Conservation (phyloP, 345 rosid species). For the Boechera divaricarpa region DNA sequence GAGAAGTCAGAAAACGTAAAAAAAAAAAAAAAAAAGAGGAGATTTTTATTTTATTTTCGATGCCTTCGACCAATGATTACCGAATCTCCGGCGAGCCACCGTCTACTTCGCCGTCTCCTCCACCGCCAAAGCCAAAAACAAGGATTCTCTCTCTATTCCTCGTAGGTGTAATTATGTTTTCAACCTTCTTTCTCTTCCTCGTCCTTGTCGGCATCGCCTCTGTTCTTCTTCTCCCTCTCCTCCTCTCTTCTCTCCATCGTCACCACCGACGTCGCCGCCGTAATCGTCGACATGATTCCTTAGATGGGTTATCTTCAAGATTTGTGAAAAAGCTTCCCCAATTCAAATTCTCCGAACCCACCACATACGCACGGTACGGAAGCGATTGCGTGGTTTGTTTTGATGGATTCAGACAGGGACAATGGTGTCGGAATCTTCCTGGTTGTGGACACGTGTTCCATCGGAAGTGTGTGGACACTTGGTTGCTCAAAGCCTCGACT, state of each 20-base stretch:
- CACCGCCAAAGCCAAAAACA: conserved; percentile 33
- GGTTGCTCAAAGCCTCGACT: conserved; percentile 72
- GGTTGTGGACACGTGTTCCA: conserved; percentile 86
- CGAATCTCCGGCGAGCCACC: conserved; percentile 35
- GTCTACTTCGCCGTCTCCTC: conserved; percentile 18
- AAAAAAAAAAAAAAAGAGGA: background rate
- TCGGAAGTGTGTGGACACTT: conserved; percentile 72
- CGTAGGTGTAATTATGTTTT: conserved; percentile 67
- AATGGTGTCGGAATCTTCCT: conserved; percentile 73
- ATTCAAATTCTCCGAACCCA: conserved; percentile 51
- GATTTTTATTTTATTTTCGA: background rate
- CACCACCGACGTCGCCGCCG: conserved; percentile 44
- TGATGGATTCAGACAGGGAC: conserved; percentile 73
- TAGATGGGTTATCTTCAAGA: conserved; percentile 52
- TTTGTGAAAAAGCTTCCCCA: conserved; percentile 65
- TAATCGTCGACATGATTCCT: conserved; percentile 25
- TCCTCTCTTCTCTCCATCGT: conserved; percentile 54
- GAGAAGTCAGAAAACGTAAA: background rate
- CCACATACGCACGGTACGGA: conserved; percentile 18
- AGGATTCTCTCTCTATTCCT: conserved; percentile 52
- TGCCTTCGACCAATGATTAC: conserved; percentile 37
- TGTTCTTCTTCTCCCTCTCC: conserved; percentile 60
- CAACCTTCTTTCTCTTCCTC: conserved; percentile 58
- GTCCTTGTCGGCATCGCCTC: conserved; percentile 62
- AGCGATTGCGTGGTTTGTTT: conserved; percentile 73